Evolutionary conservation across 192 early-diverging fungal genomes (phyloP).

Genomic region (Anaeromyces robustus): DNA sequence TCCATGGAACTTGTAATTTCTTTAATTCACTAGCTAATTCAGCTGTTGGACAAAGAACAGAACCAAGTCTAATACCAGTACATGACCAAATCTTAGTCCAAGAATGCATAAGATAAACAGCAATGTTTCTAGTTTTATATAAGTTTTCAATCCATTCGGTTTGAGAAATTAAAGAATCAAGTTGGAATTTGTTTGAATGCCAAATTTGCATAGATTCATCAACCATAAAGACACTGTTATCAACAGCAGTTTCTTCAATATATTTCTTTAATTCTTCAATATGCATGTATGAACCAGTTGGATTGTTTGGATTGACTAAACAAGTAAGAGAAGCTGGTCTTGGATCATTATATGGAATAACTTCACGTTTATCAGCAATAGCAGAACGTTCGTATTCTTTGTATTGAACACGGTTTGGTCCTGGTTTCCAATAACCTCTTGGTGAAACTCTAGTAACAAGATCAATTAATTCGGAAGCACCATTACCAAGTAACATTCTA

Average conservation of each 20-base stretch:
- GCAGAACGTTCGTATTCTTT: constrained; percentile 83
- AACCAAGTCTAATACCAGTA: constrained; percentile 75
- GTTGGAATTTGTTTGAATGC: constrained; percentile 61
- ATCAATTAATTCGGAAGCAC: constrained; percentile 81
- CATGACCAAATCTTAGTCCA: constrained; percentile 94
- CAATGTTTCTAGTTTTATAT: constrained; percentile 45
- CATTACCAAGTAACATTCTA: constrained; percentile 70
- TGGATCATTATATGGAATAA: constrained; percentile 34
- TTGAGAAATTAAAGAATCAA: constrained; percentile 67
- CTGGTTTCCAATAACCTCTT: constrained; percentile 65
- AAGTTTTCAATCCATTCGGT: constrained; percentile 42
- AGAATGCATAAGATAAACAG: constrained; percentile 77
- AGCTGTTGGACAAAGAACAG: constrained; percentile 69
- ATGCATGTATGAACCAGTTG: constrained; percentile 71
- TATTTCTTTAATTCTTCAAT: constrained; percentile 57
- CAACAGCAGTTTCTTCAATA: constrained; percentile 55
- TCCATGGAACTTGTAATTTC: constrained; percentile 78
- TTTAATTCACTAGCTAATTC: constrained; percentile 54
- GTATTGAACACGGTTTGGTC: constrained; percentile 61
- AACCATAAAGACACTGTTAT: constrained; percentile 66
- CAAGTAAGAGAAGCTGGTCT: constrained; percentile 56
- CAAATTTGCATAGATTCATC: constrained; percentile 95
- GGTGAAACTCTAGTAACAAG: constrained; percentile 65
- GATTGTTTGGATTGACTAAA: constrained; percentile 86
- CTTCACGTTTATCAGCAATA: constrained; percentile 48